These are phyloP conservation scores for Tulasnella sp. DNA, from an alignment of 768 basidiomycete genomes.

Conservation along the genomic window DNA sequence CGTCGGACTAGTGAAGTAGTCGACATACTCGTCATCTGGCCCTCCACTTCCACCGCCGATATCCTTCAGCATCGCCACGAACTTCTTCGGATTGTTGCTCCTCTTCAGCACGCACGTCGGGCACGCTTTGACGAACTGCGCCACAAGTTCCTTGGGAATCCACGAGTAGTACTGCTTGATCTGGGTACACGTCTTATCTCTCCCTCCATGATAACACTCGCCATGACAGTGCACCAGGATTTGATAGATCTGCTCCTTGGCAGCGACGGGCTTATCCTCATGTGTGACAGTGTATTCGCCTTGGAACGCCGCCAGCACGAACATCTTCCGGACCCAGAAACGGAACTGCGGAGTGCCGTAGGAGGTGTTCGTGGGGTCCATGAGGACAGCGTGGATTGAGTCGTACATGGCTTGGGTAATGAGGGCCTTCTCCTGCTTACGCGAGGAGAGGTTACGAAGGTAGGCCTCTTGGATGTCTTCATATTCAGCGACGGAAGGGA, in stretches of 20 bases:
- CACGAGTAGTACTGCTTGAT: constrained; percentile 65
- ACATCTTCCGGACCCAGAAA: constrained; percentile 80
- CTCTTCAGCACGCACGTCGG: constrained; percentile 55
- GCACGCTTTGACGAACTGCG: constrained; percentile 67
- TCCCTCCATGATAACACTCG: constrained; percentile 55
- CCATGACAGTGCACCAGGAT: constrained; percentile 65
- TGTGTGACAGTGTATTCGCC: constrained; percentile 48
- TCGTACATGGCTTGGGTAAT: constrained; percentile 63
- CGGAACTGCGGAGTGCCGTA: constrained; percentile 48
- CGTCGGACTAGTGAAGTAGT: constrained; percentile 4
- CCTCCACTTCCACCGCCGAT: constrained; percentile 3
- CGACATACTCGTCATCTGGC: constrained; percentile 8
- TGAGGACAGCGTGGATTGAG: constrained; percentile 58
- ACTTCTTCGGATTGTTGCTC: constrained; percentile 27
- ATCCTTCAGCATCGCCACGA: constrained; percentile 16
- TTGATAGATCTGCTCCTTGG: constrained; percentile 69
- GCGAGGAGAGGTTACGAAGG: constrained; percentile 44
- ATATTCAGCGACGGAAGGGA: constrained; percentile 54
- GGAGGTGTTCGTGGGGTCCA: constrained; percentile 38
- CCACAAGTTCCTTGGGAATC: constrained; percentile 76
- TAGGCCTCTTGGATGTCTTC: constrained; percentile 49
- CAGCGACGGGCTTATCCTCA: constrained; percentile 61
- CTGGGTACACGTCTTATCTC: constrained; percentile 63
- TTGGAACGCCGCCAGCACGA: constrained; percentile 28
- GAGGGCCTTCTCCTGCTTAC: constrained; percentile 57